phyloP scores from a whole-genome alignment of 1,284 basidiomycete genomes.

The Malassezia globosa region DNA sequence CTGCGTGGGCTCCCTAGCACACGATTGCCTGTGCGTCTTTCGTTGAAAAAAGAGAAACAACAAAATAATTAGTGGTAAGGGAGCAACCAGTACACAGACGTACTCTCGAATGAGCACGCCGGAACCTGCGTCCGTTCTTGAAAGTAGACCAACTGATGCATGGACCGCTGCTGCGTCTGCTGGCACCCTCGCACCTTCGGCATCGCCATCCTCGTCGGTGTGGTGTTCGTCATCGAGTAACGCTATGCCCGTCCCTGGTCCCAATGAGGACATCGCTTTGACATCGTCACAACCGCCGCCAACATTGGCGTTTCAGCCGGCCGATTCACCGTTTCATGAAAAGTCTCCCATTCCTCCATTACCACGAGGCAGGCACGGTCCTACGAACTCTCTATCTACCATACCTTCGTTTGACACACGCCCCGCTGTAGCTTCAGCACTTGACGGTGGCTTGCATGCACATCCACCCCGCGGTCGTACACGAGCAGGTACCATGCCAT shows the following conservation, averaged over 20 bases:
- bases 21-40: too few relatives aligned
- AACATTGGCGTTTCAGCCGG: neutral
- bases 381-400: constrained; percentile 2
- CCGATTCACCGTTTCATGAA: neutral
- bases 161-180: neutral
- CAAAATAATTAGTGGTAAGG: too few relatives aligned
- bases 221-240: neutral
- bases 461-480: constrained; percentile 8
- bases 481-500: constrained; percentile 13
- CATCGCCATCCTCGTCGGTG: neutral
- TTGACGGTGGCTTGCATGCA: too few relatives aligned
- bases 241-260: neutral
- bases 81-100: too few relatives aligned
- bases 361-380: neutral
- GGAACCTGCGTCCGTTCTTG: neutral
- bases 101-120: neutral
- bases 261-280: neutral
- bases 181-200: neutral
- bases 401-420: neutral
- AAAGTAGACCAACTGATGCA: neutral
- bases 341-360: neutral
- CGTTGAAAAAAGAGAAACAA: too few relatives aligned
- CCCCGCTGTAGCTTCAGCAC: too few relatives aligned
- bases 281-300: too few relatives aligned
- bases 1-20: too few relatives aligned